Percentiles rank a stretch among this genome's conserved stretches.
Evolutionary conservation across 176 grass and related monocot species (phyloP).

Genomic region (Hordeum vulgare): MorexV3_pseudomolecules_assembly NC_058519.1:432259521-432260020

Average conservation of each 20-base stretch:
- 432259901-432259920: constrained; percentile 42
- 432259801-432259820: background rate
- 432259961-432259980: constrained; percentile 71
- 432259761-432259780: background rate
- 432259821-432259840: background rate
- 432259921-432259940: constrained; percentile 20
- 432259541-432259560: background rate
- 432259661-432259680: background rate
- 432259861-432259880: background rate
- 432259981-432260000: constrained; percentile 92
- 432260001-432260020: constrained; percentile 98
- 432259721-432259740: background rate
- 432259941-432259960: constrained; percentile 34
- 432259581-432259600: background rate
- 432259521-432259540: constrained; percentile 7
- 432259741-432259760: background rate
- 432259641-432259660: background rate
- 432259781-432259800: background rate
- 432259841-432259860: background rate
- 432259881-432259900: constrained; percentile 71
- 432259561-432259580: background rate
- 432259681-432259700: background rate
- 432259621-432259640: constrained; percentile 14
- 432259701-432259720: background rate
- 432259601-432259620: background rate